Evolutionary conservation across 768 basidiomycete species (phyloP), one percentile per base, ranked within the genome.

Genomic region (Gloeopeniophorella convolvens): DNA sequence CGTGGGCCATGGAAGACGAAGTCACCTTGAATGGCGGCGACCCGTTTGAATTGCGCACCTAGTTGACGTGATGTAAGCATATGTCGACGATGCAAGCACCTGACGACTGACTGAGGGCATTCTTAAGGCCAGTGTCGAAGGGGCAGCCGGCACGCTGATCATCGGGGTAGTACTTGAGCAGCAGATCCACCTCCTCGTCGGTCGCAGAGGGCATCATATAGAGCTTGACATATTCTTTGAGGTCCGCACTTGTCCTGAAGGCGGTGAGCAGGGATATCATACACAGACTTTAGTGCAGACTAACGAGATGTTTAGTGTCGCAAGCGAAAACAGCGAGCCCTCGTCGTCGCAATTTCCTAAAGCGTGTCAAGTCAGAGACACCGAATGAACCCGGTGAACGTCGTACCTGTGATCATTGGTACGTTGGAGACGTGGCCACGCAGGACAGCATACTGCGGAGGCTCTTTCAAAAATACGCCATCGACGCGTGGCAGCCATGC

Each of bases 341-440:
- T 83, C 81, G 50, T 82, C 81, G 45, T 80, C 76, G 53, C 68
- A 70, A 54, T 76, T 70, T 15, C 76, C 75, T 70, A 30, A 8
- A 59, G 27, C n/a, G 41, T 20, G 10, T 28, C 23, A 20, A 41
- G 26, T 30, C 15, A 44, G 34, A 23, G 51, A 46, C 18, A 15
- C 11, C 49, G 11, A 4, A 15, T 24, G 7, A 42, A 15, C 12
- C 10, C 1, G 6, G 34, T 15, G 39, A 23, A 13, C 9, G 18
- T 3, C 23, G 15, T 37, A 62, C 76, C 77, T 0, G 65, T 75
- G 23, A 81, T 62, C 54, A 74, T 73, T 0, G 76, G 77, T 4
- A 80, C 64, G 12, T 71, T 68, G 0, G 77, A 75, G 9, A 79
- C 65, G 32, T 64, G 68, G 0, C 74, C 75, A 21, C 72, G 50